phyloP scores from a whole-genome alignment of 1,284 basidiomycete species.

The Xerocomus cyaneibrunnescens region DNA sequence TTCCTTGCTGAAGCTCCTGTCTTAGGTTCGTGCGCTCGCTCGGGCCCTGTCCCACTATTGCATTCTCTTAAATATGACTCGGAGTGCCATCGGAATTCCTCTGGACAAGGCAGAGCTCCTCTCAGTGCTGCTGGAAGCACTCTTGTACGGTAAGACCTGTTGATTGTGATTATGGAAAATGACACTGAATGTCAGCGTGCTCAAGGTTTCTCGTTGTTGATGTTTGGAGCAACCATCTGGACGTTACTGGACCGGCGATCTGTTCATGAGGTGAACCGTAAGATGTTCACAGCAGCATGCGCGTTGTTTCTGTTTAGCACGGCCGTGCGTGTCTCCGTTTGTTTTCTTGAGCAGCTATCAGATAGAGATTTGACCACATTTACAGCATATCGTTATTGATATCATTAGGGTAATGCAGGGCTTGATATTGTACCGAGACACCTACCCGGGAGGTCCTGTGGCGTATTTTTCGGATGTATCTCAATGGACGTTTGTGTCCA shows the following conservation, averaged over 20 bases:
- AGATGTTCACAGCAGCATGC: neutral
- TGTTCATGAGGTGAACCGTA: neutral
- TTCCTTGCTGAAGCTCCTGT: too few relatives aligned
- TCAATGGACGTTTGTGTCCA: neutral
- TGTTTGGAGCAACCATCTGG: neutral
- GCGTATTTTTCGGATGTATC: neutral
- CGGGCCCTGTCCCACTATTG: too few relatives aligned
- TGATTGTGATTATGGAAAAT: neutral
- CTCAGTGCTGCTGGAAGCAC: neutral
- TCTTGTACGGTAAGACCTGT: neutral
- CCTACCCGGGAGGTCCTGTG: neutral
- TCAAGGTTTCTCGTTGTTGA: neutral
- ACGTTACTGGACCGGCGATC: neutral
- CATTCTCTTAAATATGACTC: too few relatives aligned
- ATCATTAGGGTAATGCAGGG: neutral
- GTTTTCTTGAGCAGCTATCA: too few relatives aligned
- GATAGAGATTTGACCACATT: too few relatives aligned
- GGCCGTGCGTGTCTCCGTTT: neutral
- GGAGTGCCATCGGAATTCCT: neutral
- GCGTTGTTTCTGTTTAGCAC: neutral
- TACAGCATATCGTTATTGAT: neutral
- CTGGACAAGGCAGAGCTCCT: neutral
- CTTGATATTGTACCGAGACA: neutral
- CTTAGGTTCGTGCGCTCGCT: too few relatives aligned
- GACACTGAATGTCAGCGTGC: neutral